These are phyloP conservation scores for Vitis rupestris DNA, from an alignment of 164 flowering plant genomes.

Conservation along the genomic window DNA sequence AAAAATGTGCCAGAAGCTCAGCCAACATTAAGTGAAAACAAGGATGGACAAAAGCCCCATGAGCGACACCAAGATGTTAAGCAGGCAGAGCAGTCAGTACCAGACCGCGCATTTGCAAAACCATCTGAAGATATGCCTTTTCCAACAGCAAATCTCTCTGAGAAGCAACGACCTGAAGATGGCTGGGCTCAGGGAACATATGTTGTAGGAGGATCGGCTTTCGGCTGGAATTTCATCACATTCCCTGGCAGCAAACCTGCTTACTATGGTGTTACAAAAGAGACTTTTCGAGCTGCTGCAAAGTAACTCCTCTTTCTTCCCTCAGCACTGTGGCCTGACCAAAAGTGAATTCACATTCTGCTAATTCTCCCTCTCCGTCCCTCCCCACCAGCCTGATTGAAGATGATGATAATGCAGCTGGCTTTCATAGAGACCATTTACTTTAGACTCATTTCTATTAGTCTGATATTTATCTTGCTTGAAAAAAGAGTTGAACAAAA, in stretches of 20 bases:
- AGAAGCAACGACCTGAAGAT: constrained; percentile 24
- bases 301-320: neutral
- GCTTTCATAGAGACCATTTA: too few species aligned
- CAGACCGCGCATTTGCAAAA: constrained; percentile 14
- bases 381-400: too few species aligned
- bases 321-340: neutral
- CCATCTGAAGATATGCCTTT: constrained; percentile 21
- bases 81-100: constrained; percentile 17
- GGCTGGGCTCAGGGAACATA: constrained; percentile 27
- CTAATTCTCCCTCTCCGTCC: too few species aligned
- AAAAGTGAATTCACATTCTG: too few species aligned
- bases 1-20: constrained; percentile 21
- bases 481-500: too few species aligned
- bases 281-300: constrained; percentile 31
- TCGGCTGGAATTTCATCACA: constrained; percentile 82
- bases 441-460: too few species aligned
- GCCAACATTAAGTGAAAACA: constrained; percentile 17
- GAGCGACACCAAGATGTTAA: constrained; percentile 17
- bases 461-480: too few species aligned
- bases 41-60: constrained; percentile 16
- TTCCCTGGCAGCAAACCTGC: constrained; percentile 38
- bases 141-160: constrained; percentile 15
- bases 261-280: constrained; percentile 74
- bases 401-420: too few species aligned
- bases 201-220: constrained; percentile 79